Base-by-base conservation (phyloP, 768 basidiomycete genomes). In the Chiua virens region DNA sequence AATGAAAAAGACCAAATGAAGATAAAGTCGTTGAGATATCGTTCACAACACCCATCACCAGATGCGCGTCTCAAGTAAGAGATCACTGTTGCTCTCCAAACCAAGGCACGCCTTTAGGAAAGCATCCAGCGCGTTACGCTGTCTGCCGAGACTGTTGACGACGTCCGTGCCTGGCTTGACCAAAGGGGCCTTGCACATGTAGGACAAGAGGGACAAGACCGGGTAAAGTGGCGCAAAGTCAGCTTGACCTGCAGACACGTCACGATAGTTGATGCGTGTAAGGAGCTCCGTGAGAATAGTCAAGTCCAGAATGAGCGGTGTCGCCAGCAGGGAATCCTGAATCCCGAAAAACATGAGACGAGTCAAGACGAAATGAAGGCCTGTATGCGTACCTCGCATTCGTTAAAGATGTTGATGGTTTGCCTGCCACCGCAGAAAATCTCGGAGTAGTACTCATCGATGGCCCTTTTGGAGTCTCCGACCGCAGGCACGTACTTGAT, bases 391-490 rank as follows among this genome's bases (percentile, higher is more conserved):
- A 86, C 87, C 78, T 96, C 93, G 79, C 96, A 98, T 71, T 95
- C 90, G 71, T 98, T 98, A 82, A 96, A 97, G 74, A 93, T 92
- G 70, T 91, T 93, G 78, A 97, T 94, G 11, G 89, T 92, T 57
- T 88, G 90, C 55, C 92, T 79, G 25, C 95, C 95, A 59, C 95
- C 95, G 66, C 95, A 96, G 76, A 95, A 87, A 64, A 98, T 94
- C 79, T 98, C 95, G 11, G 92, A 95, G 72, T 94, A 93, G 74
- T 98, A 98, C 77, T 98, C 95, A 73, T 98, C 97, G 78, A 98
- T 93, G n/a, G 95, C 97, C 50, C 92, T 82, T 83, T 98, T 98
- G 50, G 90, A 92, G 75, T 98, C 97, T 35, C 96, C 95, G 27
- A 96, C 94, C 22, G 94, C 91, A 20, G 92, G 93, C 3, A 98